These are phyloP conservation scores for Ceratocystis variospora DNA, from an alignment of 2,329 filamentous ascomycete genomes.

Conservation along the genomic window DNA sequence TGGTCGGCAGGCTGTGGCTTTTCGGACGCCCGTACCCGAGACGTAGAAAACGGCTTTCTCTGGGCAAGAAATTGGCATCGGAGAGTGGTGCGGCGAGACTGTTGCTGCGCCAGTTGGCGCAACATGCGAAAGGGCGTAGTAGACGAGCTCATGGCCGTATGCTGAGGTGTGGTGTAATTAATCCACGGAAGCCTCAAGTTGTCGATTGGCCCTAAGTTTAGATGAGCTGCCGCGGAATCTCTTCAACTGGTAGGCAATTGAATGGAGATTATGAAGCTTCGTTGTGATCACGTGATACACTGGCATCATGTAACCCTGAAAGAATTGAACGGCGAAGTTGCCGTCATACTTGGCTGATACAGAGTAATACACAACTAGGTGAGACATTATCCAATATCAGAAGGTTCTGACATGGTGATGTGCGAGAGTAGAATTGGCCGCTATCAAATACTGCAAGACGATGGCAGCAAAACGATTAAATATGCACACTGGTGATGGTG, in stretches of 20 bases:
- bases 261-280: not conserved
- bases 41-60: slow-evolving; percentile 13
- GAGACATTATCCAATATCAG: too few species aligned
- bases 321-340: too few species aligned
- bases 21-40: slow-evolving; percentile 19
- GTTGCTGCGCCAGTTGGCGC: slow-evolving; percentile 17
- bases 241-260: not conserved
- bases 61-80: slow-evolving; percentile 1
- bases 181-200: not conserved
- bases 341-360: too few species aligned
- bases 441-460: too few species aligned
- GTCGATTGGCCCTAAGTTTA: not conserved
- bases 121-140: not conserved
- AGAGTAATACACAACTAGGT: too few species aligned
- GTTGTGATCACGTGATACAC: not conserved
- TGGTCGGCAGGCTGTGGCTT: slow-evolving; percentile 50
- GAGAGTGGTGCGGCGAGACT: not conserved
- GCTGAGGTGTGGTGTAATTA: not conserved
- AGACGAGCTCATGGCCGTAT: not conserved
- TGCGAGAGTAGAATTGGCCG: too few species aligned
- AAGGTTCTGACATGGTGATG: too few species aligned
- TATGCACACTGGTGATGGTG: too few species aligned
- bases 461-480: too few species aligned
- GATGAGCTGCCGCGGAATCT: not conserved
- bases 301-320: not conserved